Evolutionary conservation across 306 rosid species (phyloP).

Genomic region (Psophocarpus tetragonolobus): DNA sequence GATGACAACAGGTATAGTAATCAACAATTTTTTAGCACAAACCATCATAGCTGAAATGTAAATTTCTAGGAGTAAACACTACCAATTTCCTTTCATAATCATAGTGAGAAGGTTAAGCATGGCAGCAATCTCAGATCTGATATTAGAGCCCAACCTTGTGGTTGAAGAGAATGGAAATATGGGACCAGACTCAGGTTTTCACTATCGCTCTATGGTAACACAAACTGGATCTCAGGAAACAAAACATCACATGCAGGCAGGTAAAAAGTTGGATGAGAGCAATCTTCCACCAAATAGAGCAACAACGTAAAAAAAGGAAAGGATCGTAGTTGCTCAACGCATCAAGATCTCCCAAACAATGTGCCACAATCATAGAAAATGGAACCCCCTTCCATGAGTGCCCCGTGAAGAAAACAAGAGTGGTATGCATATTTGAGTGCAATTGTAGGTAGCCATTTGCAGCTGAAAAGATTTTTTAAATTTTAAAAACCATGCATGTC

Average conservation of each 20-base stretch:
- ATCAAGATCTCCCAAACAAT: slow-evolving; percentile 44
- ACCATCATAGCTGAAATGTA: background rate
- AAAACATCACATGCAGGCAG: slow-evolving; percentile 45
- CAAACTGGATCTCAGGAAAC: slow-evolving; percentile 53
- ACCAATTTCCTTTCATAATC: slow-evolving; percentile 26
- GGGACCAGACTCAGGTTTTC: slow-evolving; percentile 38
- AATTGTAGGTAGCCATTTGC: slow-evolving; percentile 41
- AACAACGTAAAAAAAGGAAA: slow-evolving; percentile 4
- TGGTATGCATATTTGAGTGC: slow-evolving; percentile 39
- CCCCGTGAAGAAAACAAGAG: slow-evolving; percentile 45
- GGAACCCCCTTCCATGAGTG: slow-evolving; percentile 41
- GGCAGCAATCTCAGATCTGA: slow-evolving; percentile 33
- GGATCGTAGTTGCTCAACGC: slow-evolving; percentile 47
- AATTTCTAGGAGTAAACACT: background rate
- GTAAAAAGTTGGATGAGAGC: slow-evolving; percentile 31
- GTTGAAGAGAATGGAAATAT: slow-evolving; percentile 28
- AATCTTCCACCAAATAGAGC: slow-evolving; percentile 45
- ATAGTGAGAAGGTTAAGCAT: background rate
- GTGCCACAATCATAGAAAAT: slow-evolving; percentile 44
- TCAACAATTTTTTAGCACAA: background rate
- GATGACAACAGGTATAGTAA: background rate
- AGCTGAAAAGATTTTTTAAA: slow-evolving; percentile 51
- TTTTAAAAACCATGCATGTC: slow-evolving; percentile 71
- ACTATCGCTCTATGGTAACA: slow-evolving; percentile 20
- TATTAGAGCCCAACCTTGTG: slow-evolving; percentile 33